These are phyloP conservation scores for Calocera cornea DNA, from an alignment of 768 basidiomycete species.

Conservation along the genomic window DNA sequence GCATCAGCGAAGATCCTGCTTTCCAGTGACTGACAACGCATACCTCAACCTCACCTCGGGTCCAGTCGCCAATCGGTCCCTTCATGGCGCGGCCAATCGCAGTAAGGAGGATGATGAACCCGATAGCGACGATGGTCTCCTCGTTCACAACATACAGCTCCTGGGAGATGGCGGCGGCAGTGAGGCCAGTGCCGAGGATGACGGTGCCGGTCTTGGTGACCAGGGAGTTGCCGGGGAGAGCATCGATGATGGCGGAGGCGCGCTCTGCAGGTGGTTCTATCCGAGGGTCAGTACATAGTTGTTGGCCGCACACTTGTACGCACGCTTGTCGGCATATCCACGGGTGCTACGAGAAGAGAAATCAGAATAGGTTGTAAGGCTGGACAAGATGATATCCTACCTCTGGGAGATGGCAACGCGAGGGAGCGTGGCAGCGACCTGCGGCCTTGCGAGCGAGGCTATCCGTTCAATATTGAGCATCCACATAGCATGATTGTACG, in stretches of 20 bases:
- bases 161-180: constrained; percentile 87
- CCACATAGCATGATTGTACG: background rate
- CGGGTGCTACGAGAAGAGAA: constrained; percentile 5
- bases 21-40: constrained; percentile 6
- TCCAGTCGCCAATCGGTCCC: constrained; percentile 88
- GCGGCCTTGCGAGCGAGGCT: constrained; percentile 11
- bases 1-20: background rate
- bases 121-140: constrained; percentile 79
- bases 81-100: constrained; percentile 69
- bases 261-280: constrained; percentile 68
- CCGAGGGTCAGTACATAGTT: constrained; percentile 6
- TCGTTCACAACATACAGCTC: constrained; percentile 97
- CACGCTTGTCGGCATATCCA: constrained; percentile 11
- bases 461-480: background rate
- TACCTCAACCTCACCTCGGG: constrained; percentile 64
- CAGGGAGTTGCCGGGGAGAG: constrained; percentile 58
- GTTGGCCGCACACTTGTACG: no score
- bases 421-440: constrained; percentile 12
- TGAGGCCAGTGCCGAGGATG: constrained; percentile 75
- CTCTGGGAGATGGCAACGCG: constrained; percentile 12
- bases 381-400: background rate
- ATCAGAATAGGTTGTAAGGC: background rate
- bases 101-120: constrained; percentile 67
- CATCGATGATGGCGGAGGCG: constrained; percentile 81
- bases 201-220: constrained; percentile 92